These are phyloP conservation scores for Blastobotrys aristatus DNA, from an alignment of 1,139 yeast genomes.

Conservation along the genomic window DNA sequence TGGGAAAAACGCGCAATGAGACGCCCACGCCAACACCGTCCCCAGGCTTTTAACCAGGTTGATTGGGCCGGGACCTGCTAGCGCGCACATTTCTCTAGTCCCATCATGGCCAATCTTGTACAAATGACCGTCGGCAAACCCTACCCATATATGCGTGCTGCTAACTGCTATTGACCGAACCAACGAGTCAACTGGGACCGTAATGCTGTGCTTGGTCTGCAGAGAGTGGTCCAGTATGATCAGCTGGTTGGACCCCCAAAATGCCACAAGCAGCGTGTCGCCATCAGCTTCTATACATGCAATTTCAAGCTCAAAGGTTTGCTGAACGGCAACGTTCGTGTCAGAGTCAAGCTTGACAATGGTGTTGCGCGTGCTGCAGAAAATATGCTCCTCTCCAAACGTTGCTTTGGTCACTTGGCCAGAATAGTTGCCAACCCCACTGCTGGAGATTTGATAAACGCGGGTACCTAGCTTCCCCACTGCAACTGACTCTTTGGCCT, in stretches of 20 bases:
- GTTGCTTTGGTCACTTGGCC: neutral
- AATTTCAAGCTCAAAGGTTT: neutral
- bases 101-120: neutral
- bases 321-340: neutral
- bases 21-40: slow-evolving; percentile 1
- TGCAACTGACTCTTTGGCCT: neutral
- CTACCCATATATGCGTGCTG: neutral
- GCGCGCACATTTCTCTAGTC: neutral
- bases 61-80: slow-evolving; percentile 5
- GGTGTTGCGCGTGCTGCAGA: too few relatives aligned
- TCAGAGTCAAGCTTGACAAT: neutral
- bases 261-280: neutral
- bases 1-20: slow-evolving; percentile 3
- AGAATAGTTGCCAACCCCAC: neutral
- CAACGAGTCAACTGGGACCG: neutral
- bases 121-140: slow-evolving; percentile 2
- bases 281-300: neutral
- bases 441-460: neutral
- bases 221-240: neutral
- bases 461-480: neutral
- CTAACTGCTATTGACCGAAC: slow-evolving; percentile 1
- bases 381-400: neutral
- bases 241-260: neutral
- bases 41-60: neutral
- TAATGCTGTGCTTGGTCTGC: neutral